phyloP scores from a whole-genome alignment of 2,329 filamentous ascomycete genomes.

The Fusarium denticulatum region DNA sequence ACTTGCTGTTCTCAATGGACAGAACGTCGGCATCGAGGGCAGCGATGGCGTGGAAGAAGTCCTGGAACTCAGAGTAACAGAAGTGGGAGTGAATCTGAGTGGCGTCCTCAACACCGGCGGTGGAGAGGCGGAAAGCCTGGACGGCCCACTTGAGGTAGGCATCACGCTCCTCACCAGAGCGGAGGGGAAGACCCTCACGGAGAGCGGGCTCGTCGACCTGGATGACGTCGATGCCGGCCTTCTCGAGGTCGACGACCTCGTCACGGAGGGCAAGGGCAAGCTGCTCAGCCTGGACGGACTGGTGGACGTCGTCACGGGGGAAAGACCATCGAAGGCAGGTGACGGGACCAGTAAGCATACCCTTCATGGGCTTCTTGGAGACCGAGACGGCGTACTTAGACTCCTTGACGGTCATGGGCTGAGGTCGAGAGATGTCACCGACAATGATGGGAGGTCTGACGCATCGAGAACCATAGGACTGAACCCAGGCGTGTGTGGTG shows the following conservation, averaged over 20 bases:
- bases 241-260: conserved; percentile 97
- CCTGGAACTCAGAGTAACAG: conserved; percentile 99
- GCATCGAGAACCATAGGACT: conserved; percentile 98
- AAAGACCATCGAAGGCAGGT: conserved; percentile 99
- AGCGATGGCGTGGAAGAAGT: conserved; percentile 99
- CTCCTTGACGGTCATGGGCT: conserved; percentile 99
- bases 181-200: conserved; percentile 98
- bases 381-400: conserved; percentile 97
- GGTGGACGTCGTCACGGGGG: conserved; percentile 99
- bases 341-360: conserved; percentile 99
- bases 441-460: conserved; percentile 98
- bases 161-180: conserved; percentile 91
- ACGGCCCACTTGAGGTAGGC: conserved; percentile 98
- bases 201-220: conserved; percentile 99
- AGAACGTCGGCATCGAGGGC: conserved; percentile 98
- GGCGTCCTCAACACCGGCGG: conserved; percentile 90
- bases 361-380: conserved; percentile 99
- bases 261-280: conserved; percentile 97
- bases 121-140: conserved; percentile 96
- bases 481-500: conserved; percentile 99
- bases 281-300: conserved; percentile 98
- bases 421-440: conserved; percentile 96
- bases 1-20: conserved; percentile 99
- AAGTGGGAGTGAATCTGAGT: conserved; percentile 99
- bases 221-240: conserved; percentile 96